Evolutionary conservation across 306 rosid species (phyloP), one percentile per base, ranked within the genome.

Genomic region (Inga laurina): DNA sequence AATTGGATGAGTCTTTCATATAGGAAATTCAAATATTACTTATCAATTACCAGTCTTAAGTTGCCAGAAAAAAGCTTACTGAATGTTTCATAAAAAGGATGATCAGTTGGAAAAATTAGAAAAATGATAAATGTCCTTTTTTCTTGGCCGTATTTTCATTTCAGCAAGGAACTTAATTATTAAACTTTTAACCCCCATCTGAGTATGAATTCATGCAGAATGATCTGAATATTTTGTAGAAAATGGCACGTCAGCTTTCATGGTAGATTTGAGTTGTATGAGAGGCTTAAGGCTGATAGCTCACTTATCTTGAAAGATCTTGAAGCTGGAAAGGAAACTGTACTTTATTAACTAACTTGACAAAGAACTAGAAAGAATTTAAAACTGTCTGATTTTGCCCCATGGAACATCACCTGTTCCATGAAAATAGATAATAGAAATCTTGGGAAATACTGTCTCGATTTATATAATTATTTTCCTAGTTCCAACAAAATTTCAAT

Each of bases 281-380:
- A 10, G 12, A 12, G 24, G 56, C 59, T 34, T 27, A 5, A 52
- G 61, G 52, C 21, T 46, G 73, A 49, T 35, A 7, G 14, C 24
- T 30, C 13, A 51, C 64, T 46, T 48, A 79, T 65, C 78, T 79
- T 74, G 59, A 19, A 35, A 64, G 67, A 68, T 76, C 65, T 70
- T 43, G 74, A 77, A 43, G 70, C 72, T 80, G 74, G 81, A 80
- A 68, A 57, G 68, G 54, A 51, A n/a, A 46, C 56, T 3, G 75
- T 37, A 69, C 46, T 5, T 45, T 68, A 22, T 51, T 19, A 24
- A 75, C 84, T 44, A 39, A 45, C 75, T 39, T 27, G 84, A 41
- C 16, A 69, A 21, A 69, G 32, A 21, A 39, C 44, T 45, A 5
- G 24, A 41, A 59, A 62, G 61, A 10, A 54, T 49, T 8, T 21